These are phyloP conservation scores for Russula brevipes DNA, from an alignment of 768 basidiomycete species.

Conservation along the genomic window DNA sequence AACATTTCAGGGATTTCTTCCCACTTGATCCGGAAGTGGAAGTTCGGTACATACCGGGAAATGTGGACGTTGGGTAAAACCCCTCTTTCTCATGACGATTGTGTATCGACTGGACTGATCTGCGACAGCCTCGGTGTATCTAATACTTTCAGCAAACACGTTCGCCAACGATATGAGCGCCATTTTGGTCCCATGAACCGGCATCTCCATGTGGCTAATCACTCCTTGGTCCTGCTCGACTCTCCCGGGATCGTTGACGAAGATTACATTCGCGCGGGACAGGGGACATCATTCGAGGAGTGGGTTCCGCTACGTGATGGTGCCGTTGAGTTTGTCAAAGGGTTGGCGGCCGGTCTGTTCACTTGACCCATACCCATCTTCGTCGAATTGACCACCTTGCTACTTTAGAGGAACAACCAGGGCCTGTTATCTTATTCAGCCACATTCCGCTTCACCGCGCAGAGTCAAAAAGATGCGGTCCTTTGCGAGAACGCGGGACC, in stretches of 20 bases:
- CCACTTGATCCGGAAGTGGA: conserved; percentile 42
- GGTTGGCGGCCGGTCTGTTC: conserved; percentile 34
- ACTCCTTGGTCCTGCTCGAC: conserved; percentile 67
- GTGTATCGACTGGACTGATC: background rate
- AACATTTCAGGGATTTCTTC: conserved; percentile 69
- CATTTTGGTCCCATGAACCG: conserved; percentile 69
- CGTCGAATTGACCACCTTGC: background rate
- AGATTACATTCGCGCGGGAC: conserved; percentile 61
- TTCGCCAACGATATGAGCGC: conserved; percentile 52
- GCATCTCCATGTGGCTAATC: conserved; percentile 56
- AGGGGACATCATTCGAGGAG: conserved; percentile 43
- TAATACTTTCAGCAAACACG: conserved; percentile 29
- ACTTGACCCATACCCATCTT: background rate
- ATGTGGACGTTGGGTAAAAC: conserved; percentile 78
- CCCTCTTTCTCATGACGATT: background rate
- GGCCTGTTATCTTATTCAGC: conserved; percentile 64
- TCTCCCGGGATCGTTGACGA: conserved; percentile 80
- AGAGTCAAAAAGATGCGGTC: conserved; percentile 71
- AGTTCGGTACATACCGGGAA: conserved; percentile 75
- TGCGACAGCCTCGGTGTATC: conserved; percentile 17
- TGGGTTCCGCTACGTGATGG: conserved; percentile 54
- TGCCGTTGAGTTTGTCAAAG: conserved; percentile 55
- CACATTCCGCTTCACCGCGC: conserved; percentile 84
- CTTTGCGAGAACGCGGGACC: conserved; percentile 62
- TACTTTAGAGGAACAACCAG: conserved; percentile 23